phyloP scores from a whole-genome alignment of 257 asterid species.

The Leptodermis oblonga region DNA sequence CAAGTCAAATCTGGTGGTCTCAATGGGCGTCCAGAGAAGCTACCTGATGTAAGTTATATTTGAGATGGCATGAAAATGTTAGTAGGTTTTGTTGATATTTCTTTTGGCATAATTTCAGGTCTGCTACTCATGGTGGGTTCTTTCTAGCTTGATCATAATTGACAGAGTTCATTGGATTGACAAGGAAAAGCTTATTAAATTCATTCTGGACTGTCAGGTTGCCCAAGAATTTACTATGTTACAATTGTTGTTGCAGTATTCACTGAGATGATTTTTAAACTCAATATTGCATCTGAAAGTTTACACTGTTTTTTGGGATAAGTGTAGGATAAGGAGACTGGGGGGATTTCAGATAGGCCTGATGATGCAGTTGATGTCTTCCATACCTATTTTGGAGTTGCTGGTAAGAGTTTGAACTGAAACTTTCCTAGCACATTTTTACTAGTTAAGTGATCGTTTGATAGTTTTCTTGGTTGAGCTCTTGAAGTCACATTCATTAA shows the following conservation, averaged over 20 bases:
- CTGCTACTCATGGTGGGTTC: slow-evolving; percentile 99
- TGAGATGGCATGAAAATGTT: not conserved
- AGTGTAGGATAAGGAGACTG: slow-evolving; percentile 76
- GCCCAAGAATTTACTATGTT: slow-evolving; percentile 3
- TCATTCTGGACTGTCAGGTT: slow-evolving; percentile 93
- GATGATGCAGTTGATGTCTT: slow-evolving; percentile 90
- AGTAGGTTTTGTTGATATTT: slow-evolving; percentile 27
- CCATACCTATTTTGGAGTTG: slow-evolving; percentile 88
- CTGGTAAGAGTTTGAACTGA: slow-evolving; percentile 46
- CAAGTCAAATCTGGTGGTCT: slow-evolving; percentile 94
- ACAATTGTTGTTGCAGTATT: not conserved
- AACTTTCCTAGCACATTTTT: not conserved
- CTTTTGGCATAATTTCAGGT: slow-evolving; percentile 50
- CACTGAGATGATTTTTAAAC: not conserved
- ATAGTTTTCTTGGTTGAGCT: not conserved
- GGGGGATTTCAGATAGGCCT: slow-evolving; percentile 96
- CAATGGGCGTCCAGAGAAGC: slow-evolving; percentile 99
- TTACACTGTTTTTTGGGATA: not conserved
- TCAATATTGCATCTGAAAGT: not conserved
- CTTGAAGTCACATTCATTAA: no score
- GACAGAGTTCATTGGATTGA: slow-evolving; percentile 94
- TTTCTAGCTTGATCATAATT: slow-evolving; percentile 83
- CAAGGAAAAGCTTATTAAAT: slow-evolving; percentile 64
- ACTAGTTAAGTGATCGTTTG: no score
- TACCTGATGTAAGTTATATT: slow-evolving; percentile 82